phyloP scores from a whole-genome alignment of 2,329 filamentous ascomycete species.

The Fusarium paranaense region DNA sequence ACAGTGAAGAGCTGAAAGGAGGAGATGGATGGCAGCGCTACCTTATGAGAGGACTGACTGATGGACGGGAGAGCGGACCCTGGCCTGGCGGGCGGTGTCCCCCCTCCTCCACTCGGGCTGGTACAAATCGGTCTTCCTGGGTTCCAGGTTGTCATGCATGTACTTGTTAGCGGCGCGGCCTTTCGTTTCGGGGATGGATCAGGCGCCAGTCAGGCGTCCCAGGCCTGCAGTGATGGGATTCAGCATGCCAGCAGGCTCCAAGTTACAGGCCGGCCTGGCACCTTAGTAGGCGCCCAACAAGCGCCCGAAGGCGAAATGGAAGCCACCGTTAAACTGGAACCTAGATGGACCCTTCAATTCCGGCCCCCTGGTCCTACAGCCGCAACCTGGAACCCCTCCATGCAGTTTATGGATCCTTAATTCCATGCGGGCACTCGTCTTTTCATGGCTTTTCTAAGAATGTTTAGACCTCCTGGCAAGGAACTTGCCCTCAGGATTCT shows the following conservation, averaged over 20 bases:
- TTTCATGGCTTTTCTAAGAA: not conserved
- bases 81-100: conserved; percentile 39
- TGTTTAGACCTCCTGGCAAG: not conserved
- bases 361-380: conserved; percentile 28
- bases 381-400: conserved; percentile 29
- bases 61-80: conserved; percentile 35
- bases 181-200: conserved; percentile 41
- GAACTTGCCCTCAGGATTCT: not conserved
- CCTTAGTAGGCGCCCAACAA: conserved; percentile 33
- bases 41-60: conserved; percentile 34
- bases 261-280: conserved; percentile 17
- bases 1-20: conserved; percentile 27
- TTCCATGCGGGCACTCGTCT: not conserved
- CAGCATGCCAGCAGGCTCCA: conserved; percentile 17
- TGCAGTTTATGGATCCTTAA: conserved; percentile 23
- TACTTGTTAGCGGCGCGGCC: conserved; percentile 20
- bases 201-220: conserved; percentile 31
- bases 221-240: conserved; percentile 27
- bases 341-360: conserved; percentile 18
- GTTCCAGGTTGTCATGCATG: conserved; percentile 10
- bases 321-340: conserved; percentile 14
- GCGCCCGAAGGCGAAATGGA: conserved; percentile 24
- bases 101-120: conserved; percentile 17
- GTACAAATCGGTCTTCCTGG: not conserved
- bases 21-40: conserved; percentile 27